Evolutionary conservation across 768 basidiomycete genomes (phyloP), one percentile per base, ranked within the genome.

Genomic region (Rhizopogon sp.): DNA sequence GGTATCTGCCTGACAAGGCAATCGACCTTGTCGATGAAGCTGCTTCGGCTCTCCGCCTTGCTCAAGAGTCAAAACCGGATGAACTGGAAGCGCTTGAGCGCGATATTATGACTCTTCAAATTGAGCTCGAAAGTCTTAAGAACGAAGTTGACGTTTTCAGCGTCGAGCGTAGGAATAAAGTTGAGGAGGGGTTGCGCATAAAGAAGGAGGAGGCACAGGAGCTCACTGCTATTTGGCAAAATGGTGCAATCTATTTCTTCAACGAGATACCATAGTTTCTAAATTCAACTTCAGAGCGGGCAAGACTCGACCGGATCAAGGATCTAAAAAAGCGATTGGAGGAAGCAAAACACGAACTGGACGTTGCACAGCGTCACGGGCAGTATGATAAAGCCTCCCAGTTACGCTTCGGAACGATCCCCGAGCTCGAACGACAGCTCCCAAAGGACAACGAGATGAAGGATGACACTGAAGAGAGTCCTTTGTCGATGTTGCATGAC

Each of bases 1-100:
- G 93, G 3, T 94, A 82, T 67, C 78, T 96, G 1, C 93, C 93
- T 0, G 93, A 97, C 71, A 95, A 95, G 66, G 88, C 90, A 9
- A 90, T 93, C 42, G 92, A 96, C 67, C 79, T 97, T 3, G 83
- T 98, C 1, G 96, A 98, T 69, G 96, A 98, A 70, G 94, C 94
- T 3, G 89, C 91, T 1, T 90, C 90, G 2, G 79, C 91, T 0
- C 76, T 98, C 5, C 83, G 92, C 0, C 82, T 97, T 3, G 89
- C 93, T 0, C 93, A 94, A 64, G 91, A 93, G 64, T 86, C 83
- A 33, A 92, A 93, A 64, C 93, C 93, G 0, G 88, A 92, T 52
- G 86, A 86, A 53, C 77, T 96, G 0, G 92, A 97, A 64, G 76
- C 78, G 1, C 79, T 95, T 10, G 89, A 93, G 56, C 76, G 93